These are phyloP conservation scores for Mycena venus DNA, from an alignment of 768 basidiomycete species.

Conservation along the genomic window DNA sequence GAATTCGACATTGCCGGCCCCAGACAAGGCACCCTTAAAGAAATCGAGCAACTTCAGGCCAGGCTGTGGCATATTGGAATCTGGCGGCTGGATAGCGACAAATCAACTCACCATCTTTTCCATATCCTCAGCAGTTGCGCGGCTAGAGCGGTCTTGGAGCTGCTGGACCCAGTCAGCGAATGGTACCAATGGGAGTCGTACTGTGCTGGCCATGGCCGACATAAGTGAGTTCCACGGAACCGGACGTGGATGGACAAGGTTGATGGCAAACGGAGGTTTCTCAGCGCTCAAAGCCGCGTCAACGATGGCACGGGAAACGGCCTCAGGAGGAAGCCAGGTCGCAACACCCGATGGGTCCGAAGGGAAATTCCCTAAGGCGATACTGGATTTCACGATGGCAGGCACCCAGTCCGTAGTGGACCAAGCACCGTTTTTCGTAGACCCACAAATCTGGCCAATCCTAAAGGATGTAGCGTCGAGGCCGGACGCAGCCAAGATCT, in stretches of 20 bases:
- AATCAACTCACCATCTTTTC: neutral
- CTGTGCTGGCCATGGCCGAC: conserved; percentile 24
- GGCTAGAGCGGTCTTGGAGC: neutral
- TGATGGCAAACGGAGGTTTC: conserved; percentile 40
- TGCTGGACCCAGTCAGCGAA: neutral
- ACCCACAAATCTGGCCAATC: conserved; percentile 35
- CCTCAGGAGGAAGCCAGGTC: no score
- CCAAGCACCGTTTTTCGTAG: conserved; percentile 43
- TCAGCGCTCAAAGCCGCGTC: conserved; percentile 45
- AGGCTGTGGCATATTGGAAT: neutral
- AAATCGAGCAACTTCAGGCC: conserved; percentile 14
- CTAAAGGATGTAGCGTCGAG: conserved; percentile 48
- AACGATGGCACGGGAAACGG: no score
- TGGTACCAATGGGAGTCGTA: neutral
- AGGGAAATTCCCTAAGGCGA: no score
- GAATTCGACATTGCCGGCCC: neutral
- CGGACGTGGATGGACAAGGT: no score
- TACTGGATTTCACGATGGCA: no score
- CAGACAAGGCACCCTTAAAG: neutral
- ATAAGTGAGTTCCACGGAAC: conserved; percentile 46
- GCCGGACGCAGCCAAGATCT: no score
- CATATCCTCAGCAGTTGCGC: neutral
- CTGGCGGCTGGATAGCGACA: neutral
- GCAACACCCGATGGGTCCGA: no score
- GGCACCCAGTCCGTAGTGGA: no score